Evolutionary conservation across 495 filamentous ascomycete genomes (phyloP).

Genomic region (Aspergillus olivimuriae): DNA sequence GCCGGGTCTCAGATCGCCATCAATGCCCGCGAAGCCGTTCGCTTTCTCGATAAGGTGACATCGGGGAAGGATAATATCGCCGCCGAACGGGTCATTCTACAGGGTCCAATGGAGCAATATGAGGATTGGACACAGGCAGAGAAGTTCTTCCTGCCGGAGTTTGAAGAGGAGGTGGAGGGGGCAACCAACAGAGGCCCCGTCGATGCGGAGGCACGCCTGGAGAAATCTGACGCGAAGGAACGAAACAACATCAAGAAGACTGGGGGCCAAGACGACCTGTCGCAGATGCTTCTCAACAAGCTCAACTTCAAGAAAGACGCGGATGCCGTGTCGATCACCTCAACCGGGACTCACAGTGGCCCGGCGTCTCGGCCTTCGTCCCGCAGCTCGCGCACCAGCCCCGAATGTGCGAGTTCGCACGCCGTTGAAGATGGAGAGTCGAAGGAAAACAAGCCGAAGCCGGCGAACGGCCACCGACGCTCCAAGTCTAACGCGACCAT

Average conservation of each 20-base stretch:
- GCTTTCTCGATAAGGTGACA: constrained; percentile 60
- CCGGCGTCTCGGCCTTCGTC: constrained; percentile 42
- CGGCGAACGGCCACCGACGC: constrained; percentile 28
- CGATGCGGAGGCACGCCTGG: constrained; percentile 14
- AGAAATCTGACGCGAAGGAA: constrained; percentile 10
- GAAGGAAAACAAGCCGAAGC: constrained; percentile 19
- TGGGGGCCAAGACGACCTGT: constrained; percentile 30
- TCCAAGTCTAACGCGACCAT: constrained; percentile 30
- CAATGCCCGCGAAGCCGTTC: constrained; percentile 58
- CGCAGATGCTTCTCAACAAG: constrained; percentile 47
- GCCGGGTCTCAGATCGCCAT: constrained; percentile 48
- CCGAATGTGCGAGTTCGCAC: constrained; percentile 35
- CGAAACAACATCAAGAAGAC: constrained; percentile 14
- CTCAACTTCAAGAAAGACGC: constrained; percentile 45
- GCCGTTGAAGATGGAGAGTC: constrained; percentile 20
- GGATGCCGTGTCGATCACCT: constrained; percentile 44
- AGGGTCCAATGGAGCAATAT: constrained; percentile 54
- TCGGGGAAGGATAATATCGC: constrained; percentile 45
- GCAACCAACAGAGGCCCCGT: constrained; percentile 13
- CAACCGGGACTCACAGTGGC: constrained; percentile 40
- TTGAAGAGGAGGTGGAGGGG: constrained; percentile 39
- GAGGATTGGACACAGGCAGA: constrained; percentile 57
- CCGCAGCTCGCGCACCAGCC: constrained; percentile 44
- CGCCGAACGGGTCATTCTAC: constrained; percentile 42
- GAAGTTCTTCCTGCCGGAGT: constrained; percentile 50